A percentile compares a stretch with the other conserved stretches of the same genome.
Conservation (phyloP, 2,329 filamentous ascomycete genomes). For the Diplocarpon rosae region DNA sequence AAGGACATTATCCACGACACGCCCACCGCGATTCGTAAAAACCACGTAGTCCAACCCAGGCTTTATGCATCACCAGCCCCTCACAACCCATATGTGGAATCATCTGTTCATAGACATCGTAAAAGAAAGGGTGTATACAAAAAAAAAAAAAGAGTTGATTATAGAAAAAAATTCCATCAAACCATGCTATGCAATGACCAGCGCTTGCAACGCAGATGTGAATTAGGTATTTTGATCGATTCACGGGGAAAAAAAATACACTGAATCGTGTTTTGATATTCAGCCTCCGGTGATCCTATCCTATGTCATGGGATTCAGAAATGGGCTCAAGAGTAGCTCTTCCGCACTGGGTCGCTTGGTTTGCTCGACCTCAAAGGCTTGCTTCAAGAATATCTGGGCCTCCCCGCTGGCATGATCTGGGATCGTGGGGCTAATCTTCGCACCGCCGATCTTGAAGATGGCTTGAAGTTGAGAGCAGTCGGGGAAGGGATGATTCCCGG, state of each 20-base stretch:
- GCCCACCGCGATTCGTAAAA: background rate
- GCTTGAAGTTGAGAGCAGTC: slow-evolving; percentile 95
- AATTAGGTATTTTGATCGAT: slow-evolving; percentile 1
- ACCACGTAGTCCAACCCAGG: slow-evolving; percentile 1
- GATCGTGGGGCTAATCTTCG: slow-evolving; percentile 76
- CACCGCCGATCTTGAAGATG: slow-evolving; percentile 94
- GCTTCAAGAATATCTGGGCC: slow-evolving; percentile 69
- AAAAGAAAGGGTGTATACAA: slow-evolving; percentile 9
- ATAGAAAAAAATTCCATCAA: background rate
- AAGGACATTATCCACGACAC: too few species aligned
- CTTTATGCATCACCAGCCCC: background rate
- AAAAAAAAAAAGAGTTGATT: background rate
- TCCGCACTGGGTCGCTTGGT: slow-evolving; percentile 86
- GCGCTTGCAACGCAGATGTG: slow-evolving; percentile 16
- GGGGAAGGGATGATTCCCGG: slow-evolving; percentile 88
- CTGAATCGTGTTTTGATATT: background rate
- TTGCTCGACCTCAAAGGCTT: slow-evolving; percentile 94
- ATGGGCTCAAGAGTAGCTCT: slow-evolving; percentile 74
- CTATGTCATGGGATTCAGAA: slow-evolving; percentile 62
- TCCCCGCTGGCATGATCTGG: slow-evolving; percentile 79
- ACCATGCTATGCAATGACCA: slow-evolving; percentile 19
- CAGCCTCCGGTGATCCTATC: background rate
- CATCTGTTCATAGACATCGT: slow-evolving; percentile 3
- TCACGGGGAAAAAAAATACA: background rate
- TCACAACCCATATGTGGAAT: background rate